Base-by-base conservation (phyloP, 179 eudicot genomes). In the Beta corolliflora region DNA sequence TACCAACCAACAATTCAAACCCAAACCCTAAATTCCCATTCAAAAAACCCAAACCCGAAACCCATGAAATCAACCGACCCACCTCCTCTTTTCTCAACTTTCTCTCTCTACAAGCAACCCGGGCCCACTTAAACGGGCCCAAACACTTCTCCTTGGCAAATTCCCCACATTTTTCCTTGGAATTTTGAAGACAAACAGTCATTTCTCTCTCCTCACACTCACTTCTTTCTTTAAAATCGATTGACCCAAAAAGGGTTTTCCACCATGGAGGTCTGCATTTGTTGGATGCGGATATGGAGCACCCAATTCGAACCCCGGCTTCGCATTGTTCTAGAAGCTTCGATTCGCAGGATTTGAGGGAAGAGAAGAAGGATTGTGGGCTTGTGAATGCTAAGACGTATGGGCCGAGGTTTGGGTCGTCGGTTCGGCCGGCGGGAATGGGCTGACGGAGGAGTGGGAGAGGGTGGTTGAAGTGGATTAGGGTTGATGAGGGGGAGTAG, bases 131-230 rank as follows among this genome's bases (percentile, higher is more conserved):
- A 79, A 92, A 92, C 72, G 88, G 88, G 46, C 76, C 83, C 79
- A 56, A 52, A 64, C 92, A 89, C 90, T 91, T 93, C 68, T 86
- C 91, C 71, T 69, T 80, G 5, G 92, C 92, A 73, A 89, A 89
- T 0, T 64, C 73, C 7, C 29, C 79, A 70, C 97, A 91, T 64
- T 78, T 91, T 0, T 61, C 91, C 55, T 79, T 89, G 6, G 93
- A 82, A 9, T 82, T 88, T 16, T 78, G 83, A 48, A 94, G 55
- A 64, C 97, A 94, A 5, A 21, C 82, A 18, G 72, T 84, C 90
- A 87, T 91, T 78, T 93, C 98, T 46, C 84, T 80, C 87, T 91
- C 97, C 80, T 94, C 98, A 53, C 97, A 94, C 79, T 80, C 80
- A 46, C 74, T 92, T 80, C 95, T 86, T 50, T 90, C 92, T 1